Conservation (phyloP, 306 rosid species). For the Inga leiocalycina region DNA sequence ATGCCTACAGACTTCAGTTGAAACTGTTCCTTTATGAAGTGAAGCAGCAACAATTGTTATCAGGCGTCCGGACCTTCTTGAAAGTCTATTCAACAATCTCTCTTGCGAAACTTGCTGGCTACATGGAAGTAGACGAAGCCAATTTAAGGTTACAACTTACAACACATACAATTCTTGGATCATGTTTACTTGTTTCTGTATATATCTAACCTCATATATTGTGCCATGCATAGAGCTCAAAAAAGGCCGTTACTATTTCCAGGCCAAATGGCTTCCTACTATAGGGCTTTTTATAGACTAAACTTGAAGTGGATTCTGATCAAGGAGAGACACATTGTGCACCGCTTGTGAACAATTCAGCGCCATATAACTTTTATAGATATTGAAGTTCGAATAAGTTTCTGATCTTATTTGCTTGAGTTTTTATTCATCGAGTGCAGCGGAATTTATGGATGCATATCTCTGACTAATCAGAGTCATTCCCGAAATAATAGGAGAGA, state of each 20-base stretch:
- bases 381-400: background rate
- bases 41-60: conserved; percentile 91
- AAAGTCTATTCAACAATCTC: conserved; percentile 94
- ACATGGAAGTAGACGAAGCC: conserved; percentile 97
- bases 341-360: background rate
- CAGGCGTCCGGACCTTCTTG: conserved; percentile 88
- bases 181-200: conserved; percentile 10
- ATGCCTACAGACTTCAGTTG: conserved; percentile 96
- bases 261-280: background rate
- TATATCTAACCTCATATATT: background rate
- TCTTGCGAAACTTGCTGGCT: conserved; percentile 84
- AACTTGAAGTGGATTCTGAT: background rate
- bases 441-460: too few relatives aligned
- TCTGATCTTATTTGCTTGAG: too few relatives aligned
- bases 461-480: too few relatives aligned
- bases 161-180: conserved; percentile 17
- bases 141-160: conserved; percentile 74
- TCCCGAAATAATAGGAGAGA: too few relatives aligned
- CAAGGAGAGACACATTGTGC: background rate
- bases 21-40: conserved; percentile 95
- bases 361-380: background rate
- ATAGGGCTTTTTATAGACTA: background rate
- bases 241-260: background rate
- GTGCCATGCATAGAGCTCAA: background rate
- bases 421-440: too few relatives aligned